Base-by-base conservation (phyloP, 2,329 filamentous ascomycete genomes). In the Tolypocladium guangdongense region DNA sequence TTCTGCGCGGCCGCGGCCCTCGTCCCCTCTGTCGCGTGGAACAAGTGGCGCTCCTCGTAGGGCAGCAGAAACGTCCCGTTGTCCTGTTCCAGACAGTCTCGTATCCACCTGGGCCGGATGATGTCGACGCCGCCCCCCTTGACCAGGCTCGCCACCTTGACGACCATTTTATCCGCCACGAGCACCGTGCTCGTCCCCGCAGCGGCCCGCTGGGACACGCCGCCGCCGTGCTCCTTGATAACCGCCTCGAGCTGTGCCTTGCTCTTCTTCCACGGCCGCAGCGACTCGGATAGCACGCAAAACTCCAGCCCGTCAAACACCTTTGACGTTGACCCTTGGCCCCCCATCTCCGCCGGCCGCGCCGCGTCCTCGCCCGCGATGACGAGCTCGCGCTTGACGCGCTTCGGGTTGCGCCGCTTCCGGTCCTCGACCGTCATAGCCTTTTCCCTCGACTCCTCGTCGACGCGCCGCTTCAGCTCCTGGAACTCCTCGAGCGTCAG, bases 111-210 rank as follows among this genome's bases (percentile, higher is more conserved):
- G 0, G 91, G 87, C 24, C 82, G 82, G 54, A 97, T 77, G 50
- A 99, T 85, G 59, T 89, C 84, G 7, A 81, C 77, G 0, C 80
- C 74, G 4, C 83, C 85, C 7, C 74, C 76, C 62, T 93, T 95
- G 56, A 90, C 83, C 10, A 96, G 70, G 11, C 88, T 90, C 1
- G 88, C 88, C 1, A 91, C 90, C 63, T 91, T 91, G 59, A 97
- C 84, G 0, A 82, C 78, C 45, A 77, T 87, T 66, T 90, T 87
- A 59, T 96, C 91, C 0, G 87, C 89, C 12, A 97, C 73, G 50
- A 91, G 76, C 37, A 93, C 75, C 57, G 87, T 90, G 46, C 76
- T 71, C 1, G 80, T 72, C 3, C 74, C 77, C 1, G 81, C 78
- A 5, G 75, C 79, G 7, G 89, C 80, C 12, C 84, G 84, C 65